phyloP scores from a whole-genome alignment of 2,329 filamentous ascomycete genomes.

The Aspergillus glaucus region DNA sequence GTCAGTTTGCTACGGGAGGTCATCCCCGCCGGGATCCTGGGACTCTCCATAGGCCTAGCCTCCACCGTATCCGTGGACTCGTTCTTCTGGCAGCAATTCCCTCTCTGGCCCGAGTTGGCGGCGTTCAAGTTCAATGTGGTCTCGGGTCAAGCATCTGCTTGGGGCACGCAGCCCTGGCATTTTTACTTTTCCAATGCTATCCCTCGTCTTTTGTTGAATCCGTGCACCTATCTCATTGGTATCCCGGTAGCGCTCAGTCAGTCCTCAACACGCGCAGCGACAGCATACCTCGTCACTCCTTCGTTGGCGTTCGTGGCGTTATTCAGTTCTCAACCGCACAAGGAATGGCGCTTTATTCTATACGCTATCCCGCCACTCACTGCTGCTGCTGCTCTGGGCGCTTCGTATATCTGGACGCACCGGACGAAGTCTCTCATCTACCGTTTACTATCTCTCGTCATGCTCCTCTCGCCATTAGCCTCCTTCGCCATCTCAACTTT shows the following conservation, averaged over 20 bases:
- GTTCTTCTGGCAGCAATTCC: constrained; percentile 79
- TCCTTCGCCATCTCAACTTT: constrained; percentile 56
- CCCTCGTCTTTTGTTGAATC: constrained; percentile 79
- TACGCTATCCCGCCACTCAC: constrained; percentile 80
- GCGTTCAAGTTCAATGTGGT: constrained; percentile 91
- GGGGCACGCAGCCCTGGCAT: constrained; percentile 80
- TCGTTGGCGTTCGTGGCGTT: constrained; percentile 65
- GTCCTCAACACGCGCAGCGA: constrained; percentile 45
- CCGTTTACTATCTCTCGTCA: constrained; percentile 46
- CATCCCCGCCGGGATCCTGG: constrained; percentile 59
- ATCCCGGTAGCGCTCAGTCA: constrained; percentile 48
- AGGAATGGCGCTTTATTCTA: constrained; percentile 92
- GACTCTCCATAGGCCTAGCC: constrained; percentile 59
- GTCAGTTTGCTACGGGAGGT: constrained; percentile 51
- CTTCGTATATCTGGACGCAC: constrained; percentile 63
- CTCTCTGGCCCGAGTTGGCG: constrained; percentile 82
- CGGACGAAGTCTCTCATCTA: constrained; percentile 57
- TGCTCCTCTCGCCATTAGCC: constrained; percentile 55
- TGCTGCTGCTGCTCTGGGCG: constrained; percentile 66
- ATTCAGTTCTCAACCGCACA: constrained; percentile 88
- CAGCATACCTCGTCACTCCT: constrained; percentile 56
- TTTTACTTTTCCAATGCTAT: constrained; percentile 80
- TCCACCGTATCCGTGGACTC: constrained; percentile 75
- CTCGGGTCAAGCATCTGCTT: constrained; percentile 72
- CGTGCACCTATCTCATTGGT: constrained; percentile 52